Evolutionary conservation across 352 stramenopile species (phyloP).

Genomic region (Thalassiosira tumida): DNA sequence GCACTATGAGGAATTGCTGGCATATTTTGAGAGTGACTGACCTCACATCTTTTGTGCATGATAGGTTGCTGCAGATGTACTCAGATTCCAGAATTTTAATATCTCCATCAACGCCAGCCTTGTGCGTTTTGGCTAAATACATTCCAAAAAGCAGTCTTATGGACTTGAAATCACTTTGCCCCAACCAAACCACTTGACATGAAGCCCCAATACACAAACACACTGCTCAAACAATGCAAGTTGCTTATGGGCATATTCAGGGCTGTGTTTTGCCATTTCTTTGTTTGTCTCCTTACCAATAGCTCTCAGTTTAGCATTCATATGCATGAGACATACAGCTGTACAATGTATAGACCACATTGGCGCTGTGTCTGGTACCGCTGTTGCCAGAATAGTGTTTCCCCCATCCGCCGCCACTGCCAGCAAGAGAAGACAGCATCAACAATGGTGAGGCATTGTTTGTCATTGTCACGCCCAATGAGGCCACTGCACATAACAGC

Average conservation of each 20-base stretch:
- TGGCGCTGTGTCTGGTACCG: too few species aligned
- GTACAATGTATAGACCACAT: too few species aligned
- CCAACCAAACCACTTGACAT: not conserved
- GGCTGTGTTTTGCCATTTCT: not conserved
- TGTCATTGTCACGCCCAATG: too few species aligned
- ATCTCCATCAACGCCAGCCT: not conserved
- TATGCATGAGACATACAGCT: too few species aligned
- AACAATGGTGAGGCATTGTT: too few species aligned
- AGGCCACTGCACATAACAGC: too few species aligned
- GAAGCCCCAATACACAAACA: not conserved
- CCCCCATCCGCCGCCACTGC: too few species aligned
- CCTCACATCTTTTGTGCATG: not conserved
- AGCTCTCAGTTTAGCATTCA: too few species aligned
- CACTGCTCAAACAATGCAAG: not conserved
- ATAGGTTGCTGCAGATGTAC: not conserved
- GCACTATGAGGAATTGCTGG: not conserved
- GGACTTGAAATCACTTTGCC: not conserved
- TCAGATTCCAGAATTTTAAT: not conserved
- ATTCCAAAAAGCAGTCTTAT: not conserved
- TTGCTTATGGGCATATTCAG: not conserved
- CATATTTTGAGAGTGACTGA: not conserved
- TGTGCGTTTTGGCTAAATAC: not conserved
- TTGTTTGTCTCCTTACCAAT: too few species aligned
- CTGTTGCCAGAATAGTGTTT: too few species aligned
- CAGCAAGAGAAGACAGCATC: too few species aligned